Base-by-base conservation (phyloP, 805 yeast species). In the Saccharomycopsis sp. region DNA sequence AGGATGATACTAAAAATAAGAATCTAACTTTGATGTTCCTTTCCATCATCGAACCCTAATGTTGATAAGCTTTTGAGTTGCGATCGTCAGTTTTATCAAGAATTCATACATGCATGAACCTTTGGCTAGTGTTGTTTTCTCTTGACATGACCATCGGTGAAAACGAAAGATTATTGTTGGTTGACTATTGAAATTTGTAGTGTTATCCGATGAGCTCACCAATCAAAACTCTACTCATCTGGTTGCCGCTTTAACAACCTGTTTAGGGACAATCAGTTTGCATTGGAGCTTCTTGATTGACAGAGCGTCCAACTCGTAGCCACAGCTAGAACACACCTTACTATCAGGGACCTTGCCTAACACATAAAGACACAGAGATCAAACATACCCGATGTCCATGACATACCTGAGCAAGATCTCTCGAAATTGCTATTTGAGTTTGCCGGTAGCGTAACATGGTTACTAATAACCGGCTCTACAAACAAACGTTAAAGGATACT, bases 371-470 rank as follows among this genome's bases (percentile, higher is more conserved):
- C 99, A 94, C 24, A 94, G 97, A 21, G 96, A 85, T 70, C 99
- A 94, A 3, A 94, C 97, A 65, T 81, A 91, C 0, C 98, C 99
- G 47, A 92, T 79, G 64, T 94, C 97, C 9, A 94, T 92, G 2
- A 91, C 85, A 64, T 84, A 81, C n/a, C 92, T 91, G 90, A 92
- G 70, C 99, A 94, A 16, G 96, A 90, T 0, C 99, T 97, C 60
- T 97, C 76, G 70, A 94, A 94, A 71, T 94, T 97, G 24, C 94
- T 94, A 61, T 88, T 83, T 2, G 88, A 81, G 65, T 86, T 86
- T 0, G 92, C 87, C 0, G 97, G 97, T 40, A 89, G 75, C 24
- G 90, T 83, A 24, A 94, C 75, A 50, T 84, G 81, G n/a, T 82
- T 79, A 58, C 97, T 76, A 37, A 92, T 73, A 14, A 86, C 79